Base-by-base conservation (phyloP, 2,329 filamentous ascomycete species). In the Coniochaeta hoffmannii region DNA sequence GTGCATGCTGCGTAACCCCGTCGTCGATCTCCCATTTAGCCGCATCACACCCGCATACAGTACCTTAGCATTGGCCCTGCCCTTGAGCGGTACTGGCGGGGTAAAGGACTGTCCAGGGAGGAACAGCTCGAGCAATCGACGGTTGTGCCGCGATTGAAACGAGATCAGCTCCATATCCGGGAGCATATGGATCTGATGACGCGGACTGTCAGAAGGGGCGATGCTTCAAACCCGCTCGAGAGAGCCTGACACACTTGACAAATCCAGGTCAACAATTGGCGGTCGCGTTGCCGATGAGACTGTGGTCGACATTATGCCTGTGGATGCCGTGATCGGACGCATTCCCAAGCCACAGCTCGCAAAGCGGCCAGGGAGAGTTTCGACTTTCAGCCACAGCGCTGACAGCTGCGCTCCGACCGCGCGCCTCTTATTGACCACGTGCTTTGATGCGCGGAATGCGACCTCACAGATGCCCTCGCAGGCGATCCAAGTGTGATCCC, bases 381-480 rank as follows among this genome's bases (percentile, higher is more conserved):
- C 41, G 41, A n/a, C 41, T 19, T 46, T 41, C 36, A 41, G 36
- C 36, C 36, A 41, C 36, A 41, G 19, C 17, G 36, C 24, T 19
- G n/a, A n/a, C n/a, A n/a, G 12, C 36, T 24, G 36, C 12, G 17
- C 36, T 24, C 36, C 24, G 36, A n/a, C 19, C 15, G 19, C 9
- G 5, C 36, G 24, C 2, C 4, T 2, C 7, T 10, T 46, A 22
- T 28, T 5, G 5, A 26, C 22, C 22, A 46, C 41, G 22, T 46
- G 41, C 41, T 4, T 46, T 22, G 24, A 36, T 19, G 24, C 15
- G 41, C 41, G 41, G 41, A 46, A 46, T 46, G 41, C 41, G 41
- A 46, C 41, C 41, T 46, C 41, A 46, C 41, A 46, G 41, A 46
- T 22, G 41, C 41, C 24, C 41, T 46, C 41, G 41, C 41, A 46